Evolutionary conservation across 306 rosid species (phyloP), one percentile per base, ranked within the genome.

Genomic region (Mimosa pudica): DNA sequence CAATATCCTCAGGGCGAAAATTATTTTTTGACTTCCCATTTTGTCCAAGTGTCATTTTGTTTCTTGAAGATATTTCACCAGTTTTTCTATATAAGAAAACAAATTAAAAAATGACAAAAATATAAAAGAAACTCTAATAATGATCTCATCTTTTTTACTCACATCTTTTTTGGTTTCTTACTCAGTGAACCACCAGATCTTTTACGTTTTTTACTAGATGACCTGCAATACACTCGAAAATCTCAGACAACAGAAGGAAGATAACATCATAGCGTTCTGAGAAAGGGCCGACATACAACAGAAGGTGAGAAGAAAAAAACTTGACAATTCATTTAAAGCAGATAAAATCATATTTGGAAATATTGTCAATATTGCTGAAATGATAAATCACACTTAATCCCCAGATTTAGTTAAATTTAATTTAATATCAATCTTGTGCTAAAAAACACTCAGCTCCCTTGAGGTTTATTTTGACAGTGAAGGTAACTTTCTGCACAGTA

Each of bases 31-130:
- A 80, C 71, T 60, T 83, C 16, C 77, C 81, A 72, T 79, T 92
- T 74, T 81, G 81, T 67, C 81, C 76, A 17, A 32, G 85, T 80
- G 85, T 91, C 46, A 66, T 70, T 73, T 72, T 83, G 82, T 86
- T 91, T 67, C 83, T 89, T 0, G 94, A 91, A 41, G 93, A 88
- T 80, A 85, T 83, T 73, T 87, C 91, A 57, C 93, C 85, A 76
- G 84, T 93, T 48, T 71, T 87, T 82, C 98, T 96, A 74, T 4
- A 81, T 6, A 82, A 81, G 77, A 17, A 81, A 52, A 75, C n/a
- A 48, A 51, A 79, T 60, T 45, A 17, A 64, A 17, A 64, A 84
- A 79, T 75, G 46, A 68, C 10, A 76, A 61, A 52, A 54, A 44
- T 41, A 79, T 38, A 16, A 74, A 81, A 66, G 13, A 47, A 46